A percentile compares a stretch with the other conserved stretches of the same genome.
These are phyloP conservation scores for Magnusiomyces tetraspermus DNA, from an alignment of 1,139 yeast species.

Conservation along the genomic window DNA sequence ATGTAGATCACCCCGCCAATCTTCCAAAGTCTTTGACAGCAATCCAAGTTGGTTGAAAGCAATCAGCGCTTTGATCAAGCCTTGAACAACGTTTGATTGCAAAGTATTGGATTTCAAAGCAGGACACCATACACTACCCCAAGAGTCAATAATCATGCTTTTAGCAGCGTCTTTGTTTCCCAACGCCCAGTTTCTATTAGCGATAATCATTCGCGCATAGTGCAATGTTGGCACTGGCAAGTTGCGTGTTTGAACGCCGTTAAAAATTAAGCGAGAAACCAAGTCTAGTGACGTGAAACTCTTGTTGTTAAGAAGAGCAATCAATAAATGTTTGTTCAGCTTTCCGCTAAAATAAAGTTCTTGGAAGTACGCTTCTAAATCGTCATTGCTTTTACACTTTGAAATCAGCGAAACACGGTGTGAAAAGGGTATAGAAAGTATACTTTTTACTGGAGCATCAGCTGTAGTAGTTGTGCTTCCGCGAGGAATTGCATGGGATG, in stretches of 20 bases:
- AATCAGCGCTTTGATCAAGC: constrained; percentile 2
- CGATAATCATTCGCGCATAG: constrained; percentile 21
- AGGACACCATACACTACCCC: constrained; percentile 20
- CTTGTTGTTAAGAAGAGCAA: constrained; percentile 19
- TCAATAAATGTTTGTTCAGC: constrained; percentile 18
- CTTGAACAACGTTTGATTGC: background rate
- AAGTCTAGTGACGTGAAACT: constrained; percentile 16
- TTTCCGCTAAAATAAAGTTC: constrained; percentile 23
- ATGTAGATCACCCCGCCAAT: background rate
- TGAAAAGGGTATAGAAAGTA: background rate
- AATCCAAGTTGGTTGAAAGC: constrained; percentile 1
- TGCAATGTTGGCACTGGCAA: constrained; percentile 22
- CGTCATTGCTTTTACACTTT: constrained; percentile 12
- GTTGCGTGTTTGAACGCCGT: constrained; percentile 19
- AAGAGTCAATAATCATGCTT: constrained; percentile 19
- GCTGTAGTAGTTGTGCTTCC: constrained; percentile 1
- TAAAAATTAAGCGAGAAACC: constrained; percentile 13
- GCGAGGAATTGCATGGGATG: constrained; percentile 2
- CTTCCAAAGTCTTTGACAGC: background rate
- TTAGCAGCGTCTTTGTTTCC: constrained; percentile 17
- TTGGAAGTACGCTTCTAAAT: constrained; percentile 18
- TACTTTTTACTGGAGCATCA: background rate
- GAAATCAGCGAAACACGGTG: constrained; percentile 8
- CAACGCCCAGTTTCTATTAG: constrained; percentile 23
- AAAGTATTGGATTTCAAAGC: constrained; percentile 9